Evolutionary conservation across 768 basidiomycete genomes (phyloP), one percentile per base, ranked within the genome.

Genomic region (Mycena venus): DNA sequence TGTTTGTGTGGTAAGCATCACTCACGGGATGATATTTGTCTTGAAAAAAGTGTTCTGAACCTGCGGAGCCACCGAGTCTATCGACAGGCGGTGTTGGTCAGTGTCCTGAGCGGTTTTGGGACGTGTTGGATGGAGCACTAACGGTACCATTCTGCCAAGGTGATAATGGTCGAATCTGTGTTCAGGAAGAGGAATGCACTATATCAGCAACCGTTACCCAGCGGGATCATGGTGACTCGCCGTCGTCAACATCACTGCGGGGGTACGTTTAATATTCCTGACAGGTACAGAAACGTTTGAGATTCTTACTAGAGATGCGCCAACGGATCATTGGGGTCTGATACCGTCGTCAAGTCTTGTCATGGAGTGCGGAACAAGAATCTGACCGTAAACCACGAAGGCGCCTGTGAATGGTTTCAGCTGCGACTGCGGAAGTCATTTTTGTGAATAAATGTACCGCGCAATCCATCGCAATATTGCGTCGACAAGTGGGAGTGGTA

Each of bases 61-160:
- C 82, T 85, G 87, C 80, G 78, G 90, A 79, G 51, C 88, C 71
- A 81, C 59, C 19, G 74, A 74, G 60, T 79, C 71, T 68, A 62
- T 5, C 8, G 36, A 25, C 31, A 55, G 31, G 14, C 14, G 7
- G 8, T 9, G 25, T 49, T 1, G 7, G n/a, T 49, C n/a, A 49
- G n/a, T 23, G 12, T 21, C 44, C 15, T 17, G 44, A 47, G 44
- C 23, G 47, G 23, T 8, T 49, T 42, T 42, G 6, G 42, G 42
- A 42, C 42, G 42, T 17, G 9, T 42, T 42, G 42, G 19, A 49
- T 49, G 21, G n/a, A 23, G 47, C 21, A 58, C 66, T 68, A 4
- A 66, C 64, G 67, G 27, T 68, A 68, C 68, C 68, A 69, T 4
- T 69, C 68, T 5, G 56, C 68, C 25, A 69, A 15, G 1, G 56